Evolutionary conservation across 352 stramenopile species (phyloP), one percentile per base, ranked within the genome.

Genomic region (Pythium guiyangense): DNA sequence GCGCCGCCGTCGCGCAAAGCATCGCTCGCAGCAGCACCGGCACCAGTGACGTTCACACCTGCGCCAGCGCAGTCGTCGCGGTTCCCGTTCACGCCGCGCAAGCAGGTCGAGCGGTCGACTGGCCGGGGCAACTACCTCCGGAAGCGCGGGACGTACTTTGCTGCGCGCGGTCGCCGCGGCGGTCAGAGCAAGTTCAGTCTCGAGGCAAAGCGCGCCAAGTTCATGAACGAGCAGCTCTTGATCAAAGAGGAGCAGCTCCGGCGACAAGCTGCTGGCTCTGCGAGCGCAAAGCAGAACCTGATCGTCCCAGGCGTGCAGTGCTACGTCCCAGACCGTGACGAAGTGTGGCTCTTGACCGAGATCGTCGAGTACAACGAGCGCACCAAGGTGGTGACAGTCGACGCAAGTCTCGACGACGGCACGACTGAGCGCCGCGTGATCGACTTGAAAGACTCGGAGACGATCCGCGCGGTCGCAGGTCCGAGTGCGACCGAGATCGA

Each of bases 241-340:
- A 63, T 92, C 45, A 96, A 96, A 58, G 82, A 92, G 51, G 84
- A 93, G 49, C 80, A 92, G 54, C 67, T 78, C 22, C 75, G 79
- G 26, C 78, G 77, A 3, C 70, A 90, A 43, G 74, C 73, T 43
- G 71, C 67, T 14, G 86, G 82, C 22, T 78, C 79, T 8, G 70
- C 67, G 26, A 79, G 26, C 12, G 67, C 80, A 52, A 94, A 90
- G 57, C 80, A 90, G 40, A 94, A 94, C 59, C 66, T 92, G 51
- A 94, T 93, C 63, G 86, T 94, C 3, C 81, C 79, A 1, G 86
- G 86, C n/a, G 83, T 94, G 20, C 84, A 94, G 60, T 96, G 86
- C 72, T 96, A 93, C 65, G 84, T 96, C 43, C 86, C 86, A 17
- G 86, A 96, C 64, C 87, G 90, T 50, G 80, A 93, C 3, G 77